phyloP scores from a whole-genome alignment of 225 moss, liverwort and hornwort genomes.

The Pseudoscleropodium purum region DNA sequence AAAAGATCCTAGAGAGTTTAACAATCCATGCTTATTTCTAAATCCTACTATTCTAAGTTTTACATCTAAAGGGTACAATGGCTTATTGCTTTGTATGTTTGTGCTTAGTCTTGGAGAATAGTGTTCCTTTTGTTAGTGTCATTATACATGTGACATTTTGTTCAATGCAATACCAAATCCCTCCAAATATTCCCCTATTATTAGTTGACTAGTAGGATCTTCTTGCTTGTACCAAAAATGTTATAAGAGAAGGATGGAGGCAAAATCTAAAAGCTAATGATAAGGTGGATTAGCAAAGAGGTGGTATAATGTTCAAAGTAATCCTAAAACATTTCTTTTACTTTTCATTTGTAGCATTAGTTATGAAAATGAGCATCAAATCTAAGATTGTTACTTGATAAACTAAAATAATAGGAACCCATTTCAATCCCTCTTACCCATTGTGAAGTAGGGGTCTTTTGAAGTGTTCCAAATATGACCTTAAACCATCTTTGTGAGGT shows the following conservation, averaged over 20 bases:
- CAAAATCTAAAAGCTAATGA: too few species aligned
- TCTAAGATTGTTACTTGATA: background rate
- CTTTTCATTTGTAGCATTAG: background rate
- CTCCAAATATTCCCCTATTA: background rate
- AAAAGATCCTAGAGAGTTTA: background rate
- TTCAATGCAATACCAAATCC: accelerated
- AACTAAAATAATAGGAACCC: accelerated
- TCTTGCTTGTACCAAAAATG: background rate
- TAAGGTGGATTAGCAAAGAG: background rate
- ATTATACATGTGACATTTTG: background rate
- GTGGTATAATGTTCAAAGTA: background rate
- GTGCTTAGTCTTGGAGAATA: accelerated
- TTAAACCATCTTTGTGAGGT: background rate
- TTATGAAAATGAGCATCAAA: background rate
- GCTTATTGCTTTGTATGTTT: background rate
- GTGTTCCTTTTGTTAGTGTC: background rate
- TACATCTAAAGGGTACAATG: background rate
- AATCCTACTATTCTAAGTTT: background rate
- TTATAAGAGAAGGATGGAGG: background rate
- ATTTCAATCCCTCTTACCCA: accelerated
- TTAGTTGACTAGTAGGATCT: background rate
- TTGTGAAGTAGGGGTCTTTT: background rate
- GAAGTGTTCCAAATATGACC: background rate
- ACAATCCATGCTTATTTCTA: background rate
- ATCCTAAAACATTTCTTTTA: background rate